A percentile compares a stretch with the other conserved stretches of the same genome.
These are phyloP conservation scores for Vitis amurensis DNA, from an alignment of 164 flowering plant species.

Conservation along the genomic window DNA sequence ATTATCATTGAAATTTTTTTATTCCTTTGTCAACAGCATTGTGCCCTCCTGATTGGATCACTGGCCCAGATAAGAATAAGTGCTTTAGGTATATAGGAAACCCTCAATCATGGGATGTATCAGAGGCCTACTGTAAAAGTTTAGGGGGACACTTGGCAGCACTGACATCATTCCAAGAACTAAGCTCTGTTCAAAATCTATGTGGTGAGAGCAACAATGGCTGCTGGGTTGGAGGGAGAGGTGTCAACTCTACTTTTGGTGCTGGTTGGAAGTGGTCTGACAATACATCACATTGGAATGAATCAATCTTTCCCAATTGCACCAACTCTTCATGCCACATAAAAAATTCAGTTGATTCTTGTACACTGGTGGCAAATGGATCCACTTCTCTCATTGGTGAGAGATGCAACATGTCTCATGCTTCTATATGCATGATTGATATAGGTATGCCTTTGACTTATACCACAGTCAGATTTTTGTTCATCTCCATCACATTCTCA, in stretches of 20 bases:
- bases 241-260: slow-evolving; percentile 30
- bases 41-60: slow-evolving; percentile 70
- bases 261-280: slow-evolving; percentile 86
- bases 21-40: slow-evolving; percentile 30
- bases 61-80: slow-evolving; percentile 43
- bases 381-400: slow-evolving; percentile 37
- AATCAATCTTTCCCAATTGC: slow-evolving; percentile 48
- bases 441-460: slow-evolving; percentile 37
- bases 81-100: slow-evolving; percentile 43
- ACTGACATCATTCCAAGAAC: slow-evolving; percentile 52
- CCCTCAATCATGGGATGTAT: slow-evolving; percentile 56
- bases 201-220: slow-evolving; percentile 42
- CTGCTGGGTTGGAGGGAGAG: slow-evolving; percentile 87
- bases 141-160: slow-evolving; percentile 69
- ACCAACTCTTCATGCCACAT: slow-evolving; percentile 39
- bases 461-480: neutral
- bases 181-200: slow-evolving; percentile 46
- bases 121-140: slow-evolving; percentile 51
- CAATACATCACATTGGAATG: slow-evolving; percentile 53
- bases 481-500: neutral
- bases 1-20: neutral
- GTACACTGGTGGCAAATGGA: slow-evolving; percentile 49
- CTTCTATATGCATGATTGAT: slow-evolving; percentile 65
- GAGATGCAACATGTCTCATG: slow-evolving; percentile 60
- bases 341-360: slow-evolving; percentile 33